Conservation (phyloP, 306 rosid species). For the Vigna unguiculata region DNA sequence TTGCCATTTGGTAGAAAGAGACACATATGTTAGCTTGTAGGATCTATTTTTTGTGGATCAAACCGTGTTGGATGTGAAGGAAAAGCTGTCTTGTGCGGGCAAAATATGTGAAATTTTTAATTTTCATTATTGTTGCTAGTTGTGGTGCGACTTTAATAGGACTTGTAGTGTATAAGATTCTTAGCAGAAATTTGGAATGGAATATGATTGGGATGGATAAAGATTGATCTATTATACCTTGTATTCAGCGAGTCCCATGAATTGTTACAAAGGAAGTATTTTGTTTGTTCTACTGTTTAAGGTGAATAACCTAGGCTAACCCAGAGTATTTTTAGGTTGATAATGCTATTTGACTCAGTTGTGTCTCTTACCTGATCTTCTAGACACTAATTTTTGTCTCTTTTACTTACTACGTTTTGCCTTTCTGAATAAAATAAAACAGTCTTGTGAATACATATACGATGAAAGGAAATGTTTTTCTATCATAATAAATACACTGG, state of each 20-base stretch:
- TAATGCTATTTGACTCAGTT: not conserved
- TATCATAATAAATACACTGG: constrained; percentile 16
- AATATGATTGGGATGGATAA: constrained; percentile 19
- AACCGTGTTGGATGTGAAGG: not conserved
- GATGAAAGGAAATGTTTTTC: no score
- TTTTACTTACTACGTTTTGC: constrained; percentile 5
- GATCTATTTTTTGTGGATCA: constrained; percentile 2
- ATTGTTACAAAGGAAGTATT: constrained; percentile 7
- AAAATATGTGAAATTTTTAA: constrained; percentile 21
- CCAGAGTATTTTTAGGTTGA: not conserved
- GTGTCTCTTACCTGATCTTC: constrained; percentile 22
- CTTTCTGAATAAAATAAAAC: not conserved
- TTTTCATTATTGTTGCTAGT: constrained; percentile 20
- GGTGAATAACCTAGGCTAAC: constrained; percentile 3
- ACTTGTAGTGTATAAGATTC: constrained; percentile 21
- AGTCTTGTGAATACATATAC: not conserved
- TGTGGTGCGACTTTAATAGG: constrained; percentile 27
- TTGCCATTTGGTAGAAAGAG: constrained; percentile 24
- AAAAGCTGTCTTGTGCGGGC: not conserved
- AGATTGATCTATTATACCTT: constrained; percentile 9
- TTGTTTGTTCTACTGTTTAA: constrained; percentile 20
- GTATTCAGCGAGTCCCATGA: constrained; percentile 2
- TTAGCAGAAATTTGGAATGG: constrained; percentile 1
- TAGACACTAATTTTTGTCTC: constrained; percentile 9
- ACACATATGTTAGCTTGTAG: constrained; percentile 17